phyloP scores from a whole-genome alignment of 768 basidiomycete genomes.

The Pleurotus djamor region DNA sequence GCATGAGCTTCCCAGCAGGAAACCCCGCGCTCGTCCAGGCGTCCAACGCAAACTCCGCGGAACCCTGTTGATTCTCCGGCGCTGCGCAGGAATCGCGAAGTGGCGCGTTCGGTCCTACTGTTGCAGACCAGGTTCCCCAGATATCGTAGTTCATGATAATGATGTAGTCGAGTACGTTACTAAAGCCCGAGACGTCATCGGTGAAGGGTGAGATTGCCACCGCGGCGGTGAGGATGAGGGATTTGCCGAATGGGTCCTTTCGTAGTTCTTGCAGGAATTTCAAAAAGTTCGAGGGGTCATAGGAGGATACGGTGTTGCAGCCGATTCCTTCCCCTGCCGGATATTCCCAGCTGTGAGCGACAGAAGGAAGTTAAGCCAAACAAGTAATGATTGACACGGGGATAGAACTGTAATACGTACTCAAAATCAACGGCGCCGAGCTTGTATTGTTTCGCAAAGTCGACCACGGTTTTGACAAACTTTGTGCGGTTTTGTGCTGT shows the following conservation, averaged over 20 bases:
- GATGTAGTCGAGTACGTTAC: conserved; percentile 54
- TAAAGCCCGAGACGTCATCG: conserved; percentile 68
- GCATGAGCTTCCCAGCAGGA: conserved; percentile 63
- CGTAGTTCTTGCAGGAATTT: conserved; percentile 72
- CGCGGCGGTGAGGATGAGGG: conserved; percentile 56
- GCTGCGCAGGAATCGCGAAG: conserved; percentile 72
- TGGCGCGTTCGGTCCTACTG: conserved; percentile 83
- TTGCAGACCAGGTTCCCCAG: conserved; percentile 45
- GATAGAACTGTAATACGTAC: not conserved
- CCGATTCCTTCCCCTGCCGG: conserved; percentile 65
- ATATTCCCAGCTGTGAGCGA: conserved; percentile 69
- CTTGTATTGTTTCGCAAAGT: conserved; percentile 32
- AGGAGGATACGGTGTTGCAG: conserved; percentile 58
- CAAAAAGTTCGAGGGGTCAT: conserved; percentile 79
- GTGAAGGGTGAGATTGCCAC: conserved; percentile 38
- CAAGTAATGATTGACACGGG: not conserved
- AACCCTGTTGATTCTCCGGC: conserved; percentile 54
- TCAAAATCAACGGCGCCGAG: conserved; percentile 39
- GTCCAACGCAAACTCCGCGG: conserved; percentile 64
- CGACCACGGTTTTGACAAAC: conserved; percentile 40
- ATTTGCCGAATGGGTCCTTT: conserved; percentile 40
- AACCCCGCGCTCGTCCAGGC: conserved; percentile 77
- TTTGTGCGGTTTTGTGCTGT: conserved; percentile 40
- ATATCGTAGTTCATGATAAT: conserved; percentile 73
- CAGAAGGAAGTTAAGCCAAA: not conserved